phyloP scores from a whole-genome alignment of 1,284 basidiomycete genomes.

The Volvariella volvacea region DNA sequence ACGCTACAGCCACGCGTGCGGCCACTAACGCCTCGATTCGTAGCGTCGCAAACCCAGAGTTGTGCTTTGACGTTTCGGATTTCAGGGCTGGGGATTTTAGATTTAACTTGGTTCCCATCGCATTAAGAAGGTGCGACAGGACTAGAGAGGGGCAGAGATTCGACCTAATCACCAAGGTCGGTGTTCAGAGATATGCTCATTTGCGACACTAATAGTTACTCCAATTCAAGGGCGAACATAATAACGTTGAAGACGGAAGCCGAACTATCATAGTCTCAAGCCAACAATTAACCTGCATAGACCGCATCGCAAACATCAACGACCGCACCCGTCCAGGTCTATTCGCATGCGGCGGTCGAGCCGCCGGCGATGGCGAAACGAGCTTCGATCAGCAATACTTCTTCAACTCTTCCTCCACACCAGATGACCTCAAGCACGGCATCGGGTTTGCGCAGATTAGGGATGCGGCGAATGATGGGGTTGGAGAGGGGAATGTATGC shows the following conservation, averaged over 20 bases:
- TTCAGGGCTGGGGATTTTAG: slow-evolving; percentile 17
- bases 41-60: slow-evolving; percentile 12
- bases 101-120: slow-evolving; percentile 17
- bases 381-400: slow-evolving; percentile 18
- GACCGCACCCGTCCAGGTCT: slow-evolving; percentile 20
- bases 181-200: slow-evolving; percentile 1
- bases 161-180: slow-evolving; percentile 19
- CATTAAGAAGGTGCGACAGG: slow-evolving; percentile 14
- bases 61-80: slow-evolving; percentile 19
- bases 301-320: slow-evolving; percentile 17
- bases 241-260: slow-evolving; percentile 14
- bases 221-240: slow-evolving; percentile 10
- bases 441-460: slow-evolving; percentile 16
- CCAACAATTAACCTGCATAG: slow-evolving; percentile 19
- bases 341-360: slow-evolving; percentile 20
- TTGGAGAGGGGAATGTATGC: slow-evolving; percentile 17
- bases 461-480: slow-evolving; percentile 15
- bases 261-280: slow-evolving; percentile 18
- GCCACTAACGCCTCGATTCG: slow-evolving; percentile 13
- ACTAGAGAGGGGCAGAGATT: slow-evolving; percentile 16
- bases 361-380: slow-evolving; percentile 18
- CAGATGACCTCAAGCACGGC: slow-evolving; percentile 12
- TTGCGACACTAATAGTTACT: not conserved
- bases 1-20: slow-evolving; percentile 15
- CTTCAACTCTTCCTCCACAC: slow-evolving; percentile 14